Percentiles rank a stretch among this genome's conserved stretches.
Evolutionary conservation across 331 rosid species (phyloP).

Genomic region (Stylosanthes scabra): DNA sequence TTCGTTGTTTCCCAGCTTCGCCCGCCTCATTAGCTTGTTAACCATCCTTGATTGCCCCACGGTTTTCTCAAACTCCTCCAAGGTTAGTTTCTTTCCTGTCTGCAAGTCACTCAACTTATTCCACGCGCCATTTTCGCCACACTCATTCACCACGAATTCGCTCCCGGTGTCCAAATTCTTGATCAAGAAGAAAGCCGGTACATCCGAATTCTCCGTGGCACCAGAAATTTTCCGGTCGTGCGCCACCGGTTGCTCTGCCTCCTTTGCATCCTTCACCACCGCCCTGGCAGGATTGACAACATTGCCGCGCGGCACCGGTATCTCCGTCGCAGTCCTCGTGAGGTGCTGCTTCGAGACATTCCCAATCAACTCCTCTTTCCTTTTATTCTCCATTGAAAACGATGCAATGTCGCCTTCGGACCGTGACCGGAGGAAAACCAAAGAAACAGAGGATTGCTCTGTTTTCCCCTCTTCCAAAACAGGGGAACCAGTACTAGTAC

Average conservation of each 20-base stretch:
- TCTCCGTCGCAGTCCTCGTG: constrained; percentile 51
- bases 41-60: constrained; percentile 71
- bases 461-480: neutral
- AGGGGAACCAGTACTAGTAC: neutral
- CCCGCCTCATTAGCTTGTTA: constrained; percentile 72
- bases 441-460: constrained; percentile 36
- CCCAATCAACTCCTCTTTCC: constrained; percentile 55
- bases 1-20: neutral
- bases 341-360: constrained; percentile 62
- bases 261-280: neutral
- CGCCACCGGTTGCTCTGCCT: neutral
- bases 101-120: constrained; percentile 69
- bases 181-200: constrained; percentile 61
- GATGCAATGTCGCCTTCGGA: constrained; percentile 70
- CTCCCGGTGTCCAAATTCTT: constrained; percentile 75
- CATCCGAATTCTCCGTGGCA: constrained; percentile 16
- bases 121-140: constrained; percentile 66
- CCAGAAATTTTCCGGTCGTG: constrained; percentile 31
- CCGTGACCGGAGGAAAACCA: constrained; percentile 60
- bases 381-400: constrained; percentile 36
- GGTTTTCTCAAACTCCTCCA: constrained; percentile 77
- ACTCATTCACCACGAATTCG: constrained; percentile 74
- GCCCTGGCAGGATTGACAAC: constrained; percentile 16
- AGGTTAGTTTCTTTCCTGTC: constrained; percentile 66
- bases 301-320: constrained; percentile 4